Evolutionary conservation across 495 filamentous ascomycete genomes (phyloP).

Genomic region (Trypethelium eluteriae): DNA sequence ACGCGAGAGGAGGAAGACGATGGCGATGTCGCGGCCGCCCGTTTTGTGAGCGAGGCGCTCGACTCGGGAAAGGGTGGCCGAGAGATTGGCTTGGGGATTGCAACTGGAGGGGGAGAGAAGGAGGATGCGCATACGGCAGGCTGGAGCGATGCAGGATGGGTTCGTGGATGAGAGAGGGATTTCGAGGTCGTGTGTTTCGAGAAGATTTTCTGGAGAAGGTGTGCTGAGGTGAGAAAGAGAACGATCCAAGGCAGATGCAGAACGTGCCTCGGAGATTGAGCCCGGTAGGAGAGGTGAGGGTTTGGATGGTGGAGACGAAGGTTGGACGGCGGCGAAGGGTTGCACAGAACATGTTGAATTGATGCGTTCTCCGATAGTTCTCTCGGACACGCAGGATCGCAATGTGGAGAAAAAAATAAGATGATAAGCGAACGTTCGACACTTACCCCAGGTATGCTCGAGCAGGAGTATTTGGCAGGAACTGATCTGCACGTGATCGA

Average conservation of each 20-base stretch:
- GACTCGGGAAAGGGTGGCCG: slow-evolving; percentile 38
- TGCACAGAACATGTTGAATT: slow-evolving; percentile 43
- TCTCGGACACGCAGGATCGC: too few species aligned
- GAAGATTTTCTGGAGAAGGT: slow-evolving; percentile 38
- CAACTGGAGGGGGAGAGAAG: slow-evolving; percentile 48
- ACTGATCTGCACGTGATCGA: background rate
- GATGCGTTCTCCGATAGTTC: too few species aligned
- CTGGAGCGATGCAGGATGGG: slow-evolving; percentile 12
- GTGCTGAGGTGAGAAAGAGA: background rate
- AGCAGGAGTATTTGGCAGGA: too few species aligned
- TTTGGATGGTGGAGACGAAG: slow-evolving; percentile 43
- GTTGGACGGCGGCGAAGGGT: slow-evolving; percentile 46
- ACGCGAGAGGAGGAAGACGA: slow-evolving; percentile 46
- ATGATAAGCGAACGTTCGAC: background rate
- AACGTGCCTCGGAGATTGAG: slow-evolving; percentile 45
- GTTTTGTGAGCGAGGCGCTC: slow-evolving; percentile 42
- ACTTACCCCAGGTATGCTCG: too few species aligned
- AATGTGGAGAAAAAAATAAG: background rate
- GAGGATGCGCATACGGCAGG: slow-evolving; percentile 41
- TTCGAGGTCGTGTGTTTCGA: slow-evolving; percentile 50
- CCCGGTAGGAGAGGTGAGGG: slow-evolving; percentile 36
- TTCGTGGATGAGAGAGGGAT: slow-evolving; percentile 32
- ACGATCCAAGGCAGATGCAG: background rate
- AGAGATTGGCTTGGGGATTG: slow-evolving; percentile 19
- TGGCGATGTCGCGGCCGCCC: slow-evolving; percentile 39